Base-by-base conservation (phyloP, 371 early-diverging fungal species). In the Rhizopus arrhizus region DNA sequence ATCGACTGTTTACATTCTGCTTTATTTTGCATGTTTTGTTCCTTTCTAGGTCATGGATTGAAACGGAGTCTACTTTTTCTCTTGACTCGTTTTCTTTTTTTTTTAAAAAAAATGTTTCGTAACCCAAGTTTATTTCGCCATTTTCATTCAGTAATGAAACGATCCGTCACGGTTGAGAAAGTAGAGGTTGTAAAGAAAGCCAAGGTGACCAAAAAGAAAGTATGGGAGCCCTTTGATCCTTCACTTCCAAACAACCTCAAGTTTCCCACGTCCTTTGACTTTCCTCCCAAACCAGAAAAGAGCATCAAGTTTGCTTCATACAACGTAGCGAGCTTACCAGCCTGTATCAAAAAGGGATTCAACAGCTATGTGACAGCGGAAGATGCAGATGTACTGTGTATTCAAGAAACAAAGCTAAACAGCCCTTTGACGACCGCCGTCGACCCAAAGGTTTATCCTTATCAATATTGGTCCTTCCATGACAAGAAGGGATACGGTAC, bases 351-450 rank as follows among this genome's bases (percentile, higher is more conserved):
- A 51, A 96, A 96, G 61, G 90, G 94, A 0, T 89, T 92, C 62
- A 81, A 83, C 36, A 73, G 72, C 11, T 94, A 95, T 60, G 66
- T 94, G 43, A 79, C 77, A 8, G 90, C 90, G 0, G 96, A 96
- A 66, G 77, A 93, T 53, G 86, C 96, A 0, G 94, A 93, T 70
- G 81, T 96, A 32, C 47, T 95, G 3, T 93, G 91, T 66, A 48
- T 96, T 15, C 94, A 95, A 67, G 95, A 96, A 64, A 92, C 92
- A 41, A 95, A 96, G 69, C 70, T 90, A 16, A 87, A 87, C 64
- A 78, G 77, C 50, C 78, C 86, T 13, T 34, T 66, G 32, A 59
- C 70, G 2, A 77, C 65, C 13, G 75, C 70, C 16, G 70, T 92
- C 13, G 75, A 84, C 58, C 76, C 82, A 38, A 76, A 82, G 58